Evolutionary conservation across 805 yeast species (phyloP).

Genomic region (Candida insectorum): DNA sequence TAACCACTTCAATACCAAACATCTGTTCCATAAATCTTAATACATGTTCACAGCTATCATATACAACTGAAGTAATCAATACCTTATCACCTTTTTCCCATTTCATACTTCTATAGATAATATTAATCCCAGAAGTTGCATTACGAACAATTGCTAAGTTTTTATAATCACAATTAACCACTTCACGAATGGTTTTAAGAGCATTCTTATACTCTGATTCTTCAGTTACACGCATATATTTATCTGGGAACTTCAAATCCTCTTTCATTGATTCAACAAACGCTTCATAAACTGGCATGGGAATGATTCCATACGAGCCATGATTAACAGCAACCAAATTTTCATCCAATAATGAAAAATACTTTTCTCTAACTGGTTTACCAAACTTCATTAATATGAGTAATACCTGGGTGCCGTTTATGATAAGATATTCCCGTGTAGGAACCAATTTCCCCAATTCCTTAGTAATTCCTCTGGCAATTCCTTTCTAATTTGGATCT

Average conservation of each 20-base stretch:
- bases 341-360: slow-evolving; percentile 42
- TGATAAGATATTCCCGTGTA: no score
- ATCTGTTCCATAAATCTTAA: slow-evolving; percentile 37
- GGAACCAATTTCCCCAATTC: no score
- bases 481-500: no score
- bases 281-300: slow-evolving; percentile 43
- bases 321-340: slow-evolving; percentile 52
- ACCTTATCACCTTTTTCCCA: slow-evolving; percentile 51
- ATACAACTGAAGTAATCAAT: slow-evolving; percentile 47
- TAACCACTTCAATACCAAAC: slow-evolving; percentile 27
- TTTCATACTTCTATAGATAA: slow-evolving; percentile 52
- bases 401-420: no score
- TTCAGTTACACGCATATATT: slow-evolving; percentile 29
- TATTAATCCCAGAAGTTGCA: slow-evolving; percentile 60
- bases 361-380: slow-evolving; percentile 41
- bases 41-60: slow-evolving; percentile 54
- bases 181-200: slow-evolving; percentile 29
- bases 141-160: slow-evolving; percentile 54
- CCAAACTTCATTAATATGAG: slow-evolving; percentile 39
- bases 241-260: slow-evolving; percentile 45
- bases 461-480: no score
- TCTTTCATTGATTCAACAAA: slow-evolving; percentile 22
- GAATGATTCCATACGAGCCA: slow-evolving; percentile 62
- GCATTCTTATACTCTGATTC: slow-evolving; percentile 27
- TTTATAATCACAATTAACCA: slow-evolving; percentile 46